Evolutionary conservation across 2,329 filamentous ascomycete genomes (phyloP), one percentile per base, ranked within the genome.

Genomic region (Thermoascus crustaceus): DNA sequence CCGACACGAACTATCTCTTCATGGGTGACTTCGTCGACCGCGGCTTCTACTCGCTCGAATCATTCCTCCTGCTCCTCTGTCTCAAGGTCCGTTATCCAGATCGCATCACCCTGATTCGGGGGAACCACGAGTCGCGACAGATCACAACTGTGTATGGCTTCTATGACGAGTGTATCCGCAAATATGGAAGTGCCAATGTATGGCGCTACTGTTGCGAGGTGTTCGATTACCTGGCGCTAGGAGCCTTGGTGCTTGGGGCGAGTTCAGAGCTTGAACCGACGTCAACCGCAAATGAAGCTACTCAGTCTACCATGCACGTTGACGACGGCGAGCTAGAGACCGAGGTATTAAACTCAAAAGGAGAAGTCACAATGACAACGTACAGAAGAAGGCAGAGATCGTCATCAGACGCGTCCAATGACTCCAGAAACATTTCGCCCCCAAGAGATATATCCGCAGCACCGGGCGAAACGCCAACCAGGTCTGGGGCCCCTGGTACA

Each of bases 1-100:
- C 88, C 25, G 89, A 95, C 55, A 95, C 88, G 20, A 94, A 94
- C 57, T 95, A 95, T 61, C 76, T 95, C 3, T 95, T 95, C 66
- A 94, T 95, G 86, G 88, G 89, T 58, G 89, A 98, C 63, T 98
- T 95, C 53, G 89, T 98, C 57, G 89, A 98, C 63, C 85, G 89
- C 46, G 89, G 89, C 39, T 98, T 95, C 72, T 98, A 96, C 69
- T 94, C 86, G 2, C 80, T 98, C 50, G 89, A 98, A 67, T 91
- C 88, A 4, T 95, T 98, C 58, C 80, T 95, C 42, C 83, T 98
- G 37, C 80, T 98, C 7, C 77, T 98, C 35, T 94, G 87, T 57
- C 78, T 96, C 52, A 96, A 96, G 73, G 89, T 96, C 42, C 83
- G 89, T 58, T 96, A 96, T 58, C 91, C 89, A 35, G 87, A 96